phyloP scores from a whole-genome alignment of 352 stramenopile species.

The Halophytophthora polymorphica region DNA sequence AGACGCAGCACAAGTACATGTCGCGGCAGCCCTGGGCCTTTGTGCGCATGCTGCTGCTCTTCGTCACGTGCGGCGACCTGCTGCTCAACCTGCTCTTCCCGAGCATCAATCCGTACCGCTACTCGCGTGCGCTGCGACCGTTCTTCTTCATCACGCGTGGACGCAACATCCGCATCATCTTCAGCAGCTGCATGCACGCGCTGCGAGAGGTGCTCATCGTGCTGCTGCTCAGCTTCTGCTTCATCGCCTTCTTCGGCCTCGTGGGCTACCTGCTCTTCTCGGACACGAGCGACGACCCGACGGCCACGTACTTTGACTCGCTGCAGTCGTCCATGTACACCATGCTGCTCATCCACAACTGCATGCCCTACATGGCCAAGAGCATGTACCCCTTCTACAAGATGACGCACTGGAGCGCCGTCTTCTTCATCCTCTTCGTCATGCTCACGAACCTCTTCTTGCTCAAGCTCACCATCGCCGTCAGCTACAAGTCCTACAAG shows the following conservation, averaged over 20 bases:
- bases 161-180: constrained; percentile 83
- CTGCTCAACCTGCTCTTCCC: constrained; percentile 43
- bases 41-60: constrained; percentile 55
- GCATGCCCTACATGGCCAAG: constrained; percentile 76
- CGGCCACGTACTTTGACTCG: constrained; percentile 63
- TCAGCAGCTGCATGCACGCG: constrained; percentile 75
- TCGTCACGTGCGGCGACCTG: constrained; percentile 55
- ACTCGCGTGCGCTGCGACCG: constrained; percentile 59
- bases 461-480: constrained; percentile 81
- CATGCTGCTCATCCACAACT: constrained; percentile 81
- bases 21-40: constrained; percentile 75
- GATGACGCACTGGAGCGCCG: constrained; percentile 69
- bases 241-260: constrained; percentile 78
- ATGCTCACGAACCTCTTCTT: constrained; percentile 80
- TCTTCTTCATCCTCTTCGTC: constrained; percentile 82
- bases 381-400: constrained; percentile 84
- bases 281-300: constrained; percentile 47
- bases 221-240: constrained; percentile 63
- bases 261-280: constrained; percentile 79
- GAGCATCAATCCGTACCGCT: constrained; percentile 55
- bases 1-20: constrained; percentile 76
- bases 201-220: constrained; percentile 72
- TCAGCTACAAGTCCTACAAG: constrained; percentile 85
- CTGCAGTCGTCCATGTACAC: constrained; percentile 76
- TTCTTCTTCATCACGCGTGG: constrained; percentile 81